Base-by-base conservation (phyloP, 805 yeast genomes). In the Cyberlindnera euphorbiae region DNA sequence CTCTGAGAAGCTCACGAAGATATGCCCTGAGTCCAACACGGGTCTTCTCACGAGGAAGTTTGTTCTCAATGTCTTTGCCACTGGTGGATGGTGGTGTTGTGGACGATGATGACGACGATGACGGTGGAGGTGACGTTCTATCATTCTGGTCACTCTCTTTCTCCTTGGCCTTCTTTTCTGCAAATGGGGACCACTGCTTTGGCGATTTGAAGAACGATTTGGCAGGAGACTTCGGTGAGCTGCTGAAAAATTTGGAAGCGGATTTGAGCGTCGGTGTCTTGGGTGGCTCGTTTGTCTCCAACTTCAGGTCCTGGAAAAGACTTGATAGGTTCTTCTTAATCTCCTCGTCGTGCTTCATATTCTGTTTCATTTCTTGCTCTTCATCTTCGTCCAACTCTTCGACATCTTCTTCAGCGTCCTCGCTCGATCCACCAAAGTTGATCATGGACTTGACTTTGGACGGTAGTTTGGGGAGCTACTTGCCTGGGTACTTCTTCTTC, bases 11-110 rank as follows among this genome's bases (percentile, higher is more conserved):
- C 2, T 68, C 56, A 19, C 70, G 64, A 32, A 90, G 52, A 50
- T 84, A 90, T 0, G 87, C 84, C 31, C 97, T 67, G 30, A 90
- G 65, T 0, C 94, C 75, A 8, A 87, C 67, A 28, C 97, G 66
- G 47, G 86, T 71, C 45, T 77, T 79, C 56, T 90, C 97, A 19
- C 94, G 70, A 3, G 78, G 73, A 21, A 84, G 64, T 25, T 53
- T 57, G 30, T 41, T 40, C 32, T 45, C 47, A 9, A 32, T 15
- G 11, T 38, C 42, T 4, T 24, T 27, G 19, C 26, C 14, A 17
- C 11, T 15, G 17, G 4, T n/a, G n/a, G n/a, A n/a, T n/a, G n/a
- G n/a, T n/a, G n/a, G n/a, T n/a, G n/a, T n/a, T n/a, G n/a, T n/a
- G n/a, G n/a, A n/a, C n/a, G n/a, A n/a, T n/a, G n/a, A n/a, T n/a